Evolutionary conservation across 352 stramenopile genomes (phyloP).

Genomic region (Phytophthora colocasiae): DNA sequence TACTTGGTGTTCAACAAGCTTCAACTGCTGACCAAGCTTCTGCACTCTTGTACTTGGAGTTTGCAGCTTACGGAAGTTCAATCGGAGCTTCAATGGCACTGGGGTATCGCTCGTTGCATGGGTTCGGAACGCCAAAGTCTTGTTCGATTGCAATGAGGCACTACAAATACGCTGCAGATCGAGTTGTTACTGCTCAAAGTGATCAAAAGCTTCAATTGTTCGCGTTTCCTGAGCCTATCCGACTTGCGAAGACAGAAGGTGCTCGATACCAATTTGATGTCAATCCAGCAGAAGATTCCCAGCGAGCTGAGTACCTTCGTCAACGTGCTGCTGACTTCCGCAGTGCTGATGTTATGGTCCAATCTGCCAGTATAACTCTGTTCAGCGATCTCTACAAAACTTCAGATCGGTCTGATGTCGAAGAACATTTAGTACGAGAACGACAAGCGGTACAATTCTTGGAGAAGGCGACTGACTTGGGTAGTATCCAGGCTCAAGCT

Average conservation of each 20-base stretch:
- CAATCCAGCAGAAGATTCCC: conserved; percentile 42
- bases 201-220: conserved; percentile 37
- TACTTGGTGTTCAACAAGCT: conserved; percentile 43
- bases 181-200: conserved; percentile 43
- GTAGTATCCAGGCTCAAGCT: conserved; percentile 53
- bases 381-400: conserved; percentile 57
- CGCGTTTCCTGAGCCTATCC: conserved; percentile 35
- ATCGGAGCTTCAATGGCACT: conserved; percentile 66
- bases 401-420: conserved; percentile 11
- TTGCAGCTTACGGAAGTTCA: conserved; percentile 53
- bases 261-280: conserved; percentile 22
- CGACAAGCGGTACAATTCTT: conserved; percentile 55
- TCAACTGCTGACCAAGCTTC: conserved; percentile 17
- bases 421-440: conserved; percentile 36
- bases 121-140: conserved; percentile 52
- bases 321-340: conserved; percentile 40
- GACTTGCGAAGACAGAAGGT: conserved; percentile 48
- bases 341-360: conserved; percentile 47
- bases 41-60: conserved; percentile 62
- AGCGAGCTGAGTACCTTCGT: conserved; percentile 59
- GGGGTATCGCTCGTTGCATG: conserved; percentile 69
- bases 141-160: conserved; percentile 67
- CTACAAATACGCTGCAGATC: conserved; percentile 80
- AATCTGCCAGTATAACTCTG: conserved; percentile 61
- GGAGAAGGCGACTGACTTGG: conserved; percentile 42